phyloP scores from a whole-genome alignment of 148 eudicot genomes.

The Euryodendron excelsum region DNA sequence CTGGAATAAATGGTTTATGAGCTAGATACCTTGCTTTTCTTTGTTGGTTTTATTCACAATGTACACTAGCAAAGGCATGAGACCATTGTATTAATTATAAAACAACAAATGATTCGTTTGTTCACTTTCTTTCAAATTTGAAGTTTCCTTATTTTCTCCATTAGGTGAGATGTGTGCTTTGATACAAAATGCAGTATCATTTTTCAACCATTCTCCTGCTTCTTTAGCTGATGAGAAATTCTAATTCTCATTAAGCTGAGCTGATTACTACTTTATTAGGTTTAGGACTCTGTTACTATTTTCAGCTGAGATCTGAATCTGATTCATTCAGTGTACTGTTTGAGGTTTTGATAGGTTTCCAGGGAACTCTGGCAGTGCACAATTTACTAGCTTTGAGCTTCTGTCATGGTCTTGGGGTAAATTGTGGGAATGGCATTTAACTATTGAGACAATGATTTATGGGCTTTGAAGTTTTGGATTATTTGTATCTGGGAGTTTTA shows the following conservation, averaged over 20 bases:
- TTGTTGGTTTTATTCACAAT: neutral
- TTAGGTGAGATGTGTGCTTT: neutral
- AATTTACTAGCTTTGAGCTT: neutral
- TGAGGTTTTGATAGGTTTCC: neutral
- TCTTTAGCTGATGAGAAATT: neutral
- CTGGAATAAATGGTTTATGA: neutral
- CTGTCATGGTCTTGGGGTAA: neutral
- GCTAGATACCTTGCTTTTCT: neutral
- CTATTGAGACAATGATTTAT: conserved; percentile 3
- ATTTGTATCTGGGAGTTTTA: conserved; percentile 10
- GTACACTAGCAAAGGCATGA: neutral
- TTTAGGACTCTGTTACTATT: neutral
- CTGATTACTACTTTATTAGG: neutral
- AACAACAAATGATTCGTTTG: too few species aligned
- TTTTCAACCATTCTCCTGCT: neutral
- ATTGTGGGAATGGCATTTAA: neutral
- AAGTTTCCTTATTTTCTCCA: neutral
- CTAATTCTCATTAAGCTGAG: neutral
- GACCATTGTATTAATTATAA: too few species aligned
- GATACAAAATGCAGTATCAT: too few species aligned
- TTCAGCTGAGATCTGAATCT: neutral
- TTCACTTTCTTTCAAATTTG: neutral
- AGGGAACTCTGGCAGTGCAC: neutral
- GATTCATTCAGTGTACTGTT: neutral
- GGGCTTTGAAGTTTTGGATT: conserved; percentile 10